A percentile compares a stretch with the other conserved stretches of the same genome.
phyloP scores from a whole-genome alignment of 1,139 yeast genomes.

The Hansenula lynferdii region DNA sequence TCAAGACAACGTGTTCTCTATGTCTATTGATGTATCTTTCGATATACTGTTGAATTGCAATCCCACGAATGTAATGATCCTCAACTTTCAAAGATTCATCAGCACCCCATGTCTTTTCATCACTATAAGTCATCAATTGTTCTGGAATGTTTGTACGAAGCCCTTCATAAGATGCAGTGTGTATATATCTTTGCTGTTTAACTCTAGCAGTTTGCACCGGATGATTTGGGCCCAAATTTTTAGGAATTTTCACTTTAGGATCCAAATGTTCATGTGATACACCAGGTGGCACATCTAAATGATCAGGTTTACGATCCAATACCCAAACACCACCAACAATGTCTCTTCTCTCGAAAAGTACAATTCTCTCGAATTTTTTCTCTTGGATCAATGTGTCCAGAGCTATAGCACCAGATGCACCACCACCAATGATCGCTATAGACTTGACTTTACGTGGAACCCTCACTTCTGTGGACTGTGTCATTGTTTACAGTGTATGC shows the following conservation, averaged over 20 bases:
- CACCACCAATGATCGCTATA: conserved; percentile 48
- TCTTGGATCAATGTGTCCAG: conserved; percentile 37
- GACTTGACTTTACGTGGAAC: conserved; percentile 11
- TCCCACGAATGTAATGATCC: conserved; percentile 23
- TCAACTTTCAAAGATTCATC: conserved; percentile 16
- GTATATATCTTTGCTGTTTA: conserved; percentile 26
- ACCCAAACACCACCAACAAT: conserved; percentile 45
- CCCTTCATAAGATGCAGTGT: conserved; percentile 37
- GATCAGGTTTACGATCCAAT: conserved; percentile 23
- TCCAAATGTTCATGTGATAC: conserved; percentile 12
- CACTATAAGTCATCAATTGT: conserved; percentile 41
- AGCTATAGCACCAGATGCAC: conserved; percentile 46
- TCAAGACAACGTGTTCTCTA: conserved; percentile 25
- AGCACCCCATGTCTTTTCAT: conserved; percentile 30
- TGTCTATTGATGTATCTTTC: conserved; percentile 31
- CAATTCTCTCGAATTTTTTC: conserved; percentile 26
- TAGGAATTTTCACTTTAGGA: conserved; percentile 15
- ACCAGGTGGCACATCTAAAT: conserved; percentile 21
- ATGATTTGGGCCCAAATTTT: background rate
- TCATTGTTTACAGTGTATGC: background rate
- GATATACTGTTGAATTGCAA: conserved; percentile 30
- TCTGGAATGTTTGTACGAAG: conserved; percentile 40
- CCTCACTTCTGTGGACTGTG: background rate
- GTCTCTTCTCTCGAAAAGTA: conserved; percentile 37
- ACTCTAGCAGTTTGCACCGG: conserved; percentile 17